Conservation (phyloP, 768 basidiomycete species). For the Lactifluus echinatus region DNA sequence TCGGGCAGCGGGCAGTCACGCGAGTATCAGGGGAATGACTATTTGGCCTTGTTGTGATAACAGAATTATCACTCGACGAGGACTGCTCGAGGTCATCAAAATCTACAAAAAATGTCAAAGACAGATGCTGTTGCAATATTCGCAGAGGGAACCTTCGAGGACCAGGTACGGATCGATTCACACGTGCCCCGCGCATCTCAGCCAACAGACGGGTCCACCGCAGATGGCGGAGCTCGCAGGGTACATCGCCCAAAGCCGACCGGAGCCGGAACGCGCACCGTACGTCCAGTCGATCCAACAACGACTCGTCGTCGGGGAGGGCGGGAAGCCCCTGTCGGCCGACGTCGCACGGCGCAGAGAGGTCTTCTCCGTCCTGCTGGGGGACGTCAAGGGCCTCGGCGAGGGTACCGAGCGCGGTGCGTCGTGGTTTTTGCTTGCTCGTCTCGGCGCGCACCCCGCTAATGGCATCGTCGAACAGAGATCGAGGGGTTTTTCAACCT, state of each 20-base stretch:
- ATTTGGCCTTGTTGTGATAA: slow-evolving; percentile 7
- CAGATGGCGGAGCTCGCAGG: slow-evolving; percentile 73
- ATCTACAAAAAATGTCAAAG: slow-evolving; percentile 43
- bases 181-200: not conserved
- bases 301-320: slow-evolving; percentile 42
- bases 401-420: slow-evolving; percentile 72
- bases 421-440: slow-evolving; percentile 18
- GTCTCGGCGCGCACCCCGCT: not conserved
- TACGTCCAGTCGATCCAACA: slow-evolving; percentile 63
- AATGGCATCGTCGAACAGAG: slow-evolving; percentile 35
- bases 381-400: slow-evolving; percentile 58
- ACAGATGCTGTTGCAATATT: slow-evolving; percentile 79
- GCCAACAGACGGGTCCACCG: slow-evolving; percentile 1
- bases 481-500: slow-evolving; percentile 87
- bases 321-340: slow-evolving; percentile 44
- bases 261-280: slow-evolving; percentile 59
- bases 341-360: slow-evolving; percentile 44
- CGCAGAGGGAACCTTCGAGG: slow-evolving; percentile 82
- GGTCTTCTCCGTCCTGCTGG: slow-evolving; percentile 51
- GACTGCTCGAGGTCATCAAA: too few relatives aligned
- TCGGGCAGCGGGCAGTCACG: too few relatives aligned
- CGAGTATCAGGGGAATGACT: not conserved
- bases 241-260: slow-evolving; percentile 55
- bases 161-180: slow-evolving; percentile 41
- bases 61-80: not conserved